Evolutionary conservation across 2,329 filamentous ascomycete genomes (phyloP).

Genomic region (Didymella lethalis): DNA sequence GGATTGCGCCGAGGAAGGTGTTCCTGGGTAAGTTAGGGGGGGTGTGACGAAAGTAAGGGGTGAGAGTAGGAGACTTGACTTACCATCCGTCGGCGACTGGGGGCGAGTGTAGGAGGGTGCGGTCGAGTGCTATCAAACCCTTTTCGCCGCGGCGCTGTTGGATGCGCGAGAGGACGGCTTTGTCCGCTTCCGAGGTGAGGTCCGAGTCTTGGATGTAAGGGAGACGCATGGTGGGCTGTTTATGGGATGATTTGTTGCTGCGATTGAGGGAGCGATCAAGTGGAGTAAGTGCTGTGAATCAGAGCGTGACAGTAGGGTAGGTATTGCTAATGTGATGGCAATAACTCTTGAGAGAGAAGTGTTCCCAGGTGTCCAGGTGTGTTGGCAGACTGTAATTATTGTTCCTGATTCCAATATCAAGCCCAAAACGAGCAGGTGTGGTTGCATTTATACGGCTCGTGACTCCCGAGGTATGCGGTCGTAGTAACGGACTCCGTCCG

Average conservation of each 20-base stretch:
- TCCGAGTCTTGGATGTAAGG: conserved; percentile 55
- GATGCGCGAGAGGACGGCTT: conserved; percentile 60
- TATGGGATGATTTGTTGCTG: no score
- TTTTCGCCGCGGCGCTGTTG: conserved; percentile 60
- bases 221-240: conserved; percentile 58
- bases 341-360: no score
- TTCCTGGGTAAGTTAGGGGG: conserved; percentile 51
- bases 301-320: no score
- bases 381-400: no score
- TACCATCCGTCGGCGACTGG: conserved; percentile 64
- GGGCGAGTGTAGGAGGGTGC: conserved; percentile 62
- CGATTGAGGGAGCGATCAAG: no score
- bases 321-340: no score
- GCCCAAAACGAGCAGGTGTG: background rate
- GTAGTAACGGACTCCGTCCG: background rate
- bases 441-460: background rate
- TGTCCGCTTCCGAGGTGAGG: conserved; percentile 57
- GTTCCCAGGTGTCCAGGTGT: no score
- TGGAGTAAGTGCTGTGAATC: no score
- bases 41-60: no score
- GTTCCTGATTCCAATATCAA: background rate
- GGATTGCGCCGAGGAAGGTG: conserved; percentile 63
- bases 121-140: conserved; percentile 62
- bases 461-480: background rate
- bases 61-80: conserved; percentile 5